Percentiles rank a stretch among this genome's conserved stretches.
Evolutionary conservation across 179 eudicot genomes (phyloP).

Genomic region (Patellifolia procumbens): DNA sequence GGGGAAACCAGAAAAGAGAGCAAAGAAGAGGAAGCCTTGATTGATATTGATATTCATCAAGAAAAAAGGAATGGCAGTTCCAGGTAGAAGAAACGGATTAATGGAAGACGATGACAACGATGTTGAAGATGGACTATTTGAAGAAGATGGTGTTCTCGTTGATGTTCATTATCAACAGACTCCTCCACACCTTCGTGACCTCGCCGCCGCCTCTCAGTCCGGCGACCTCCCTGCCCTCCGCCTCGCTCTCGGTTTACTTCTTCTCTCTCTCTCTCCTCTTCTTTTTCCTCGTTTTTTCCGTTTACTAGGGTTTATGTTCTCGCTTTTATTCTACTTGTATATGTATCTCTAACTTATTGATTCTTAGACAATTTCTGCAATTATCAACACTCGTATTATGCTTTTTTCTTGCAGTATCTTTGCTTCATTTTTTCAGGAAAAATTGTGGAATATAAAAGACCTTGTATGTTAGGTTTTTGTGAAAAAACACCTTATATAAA

Average conservation of each 20-base stretch:
- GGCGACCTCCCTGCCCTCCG: slow-evolving; percentile 67
- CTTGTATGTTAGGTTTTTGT: no score
- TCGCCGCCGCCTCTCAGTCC: slow-evolving; percentile 51
- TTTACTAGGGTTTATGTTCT: neutral
- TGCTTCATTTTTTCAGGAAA: no score
- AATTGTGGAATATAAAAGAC: no score
- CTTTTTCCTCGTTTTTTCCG: neutral
- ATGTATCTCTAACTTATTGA: no score
- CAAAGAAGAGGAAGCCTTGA: no score
- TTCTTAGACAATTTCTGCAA: no score
- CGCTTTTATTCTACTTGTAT: neutral
- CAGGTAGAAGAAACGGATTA: slow-evolving; percentile 55
- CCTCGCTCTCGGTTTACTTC: slow-evolving; percentile 49
- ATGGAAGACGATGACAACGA: slow-evolving; percentile 65
- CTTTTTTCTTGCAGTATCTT: no score
- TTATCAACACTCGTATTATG: no score
- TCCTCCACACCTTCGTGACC: slow-evolving; percentile 68
- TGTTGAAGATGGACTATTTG: slow-evolving; percentile 46
- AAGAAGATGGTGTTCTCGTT: slow-evolving; percentile 21
- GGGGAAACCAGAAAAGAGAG: no score
- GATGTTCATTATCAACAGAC: slow-evolving; percentile 37
- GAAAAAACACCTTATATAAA: no score
- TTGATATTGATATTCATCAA: no score
- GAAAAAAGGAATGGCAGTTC: slow-evolving; percentile 57
- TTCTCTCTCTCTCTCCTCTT: neutral